Base-by-base conservation (phyloP, 495 filamentous ascomycete species). In the Neohortaea acidophila region DNA sequence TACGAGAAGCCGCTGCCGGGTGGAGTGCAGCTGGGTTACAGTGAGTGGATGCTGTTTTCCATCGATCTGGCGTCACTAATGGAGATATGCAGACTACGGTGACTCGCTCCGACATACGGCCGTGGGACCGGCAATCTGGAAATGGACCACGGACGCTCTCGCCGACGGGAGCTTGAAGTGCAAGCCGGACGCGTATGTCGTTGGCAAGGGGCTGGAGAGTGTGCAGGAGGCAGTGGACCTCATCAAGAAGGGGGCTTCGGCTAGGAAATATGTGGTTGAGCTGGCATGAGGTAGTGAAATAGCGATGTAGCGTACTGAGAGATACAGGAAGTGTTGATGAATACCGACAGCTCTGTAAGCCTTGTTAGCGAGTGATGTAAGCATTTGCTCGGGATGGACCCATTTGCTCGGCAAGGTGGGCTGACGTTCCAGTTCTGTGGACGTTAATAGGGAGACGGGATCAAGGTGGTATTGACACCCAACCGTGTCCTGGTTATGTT, bases 91-190 rank as follows among this genome's bases (percentile, higher is more conserved):
- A 43, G 41, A 32, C 41, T 29, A 11, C 12, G n/a, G 33, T 20
- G 33, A 12, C 2, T 6, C n/a, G 11, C 21, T 50, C 21, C 40
- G 24, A 21, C 8, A 38, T n/a, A 38, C 47, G 19, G 47, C 41
- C 11, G 43, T 47, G 23, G 43, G 43, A 29, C 24, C 31, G 2
- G 31, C 63, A 0, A 51, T 65, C 25, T 46, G 39, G 39, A 54
- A 66, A 20, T 65, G 47, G 35, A 40, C 62, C 11, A 51, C 56
- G 30, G 41, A 49, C 13, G 58, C 56, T 11, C 45, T 62, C 36
- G 21, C 52, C 33, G 35, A 38, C 24, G 60, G 56, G 25, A 54
- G 45, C 41, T 32, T 63, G 11, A 51, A 55, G 48, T 56, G 51
- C 17, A 47, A 53, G 33, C 59, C 60, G 21, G 30, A 39, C 15